Conservation (phyloP, 2,329 filamentous ascomycete genomes). For the Colletotrichum sp. region DNA sequence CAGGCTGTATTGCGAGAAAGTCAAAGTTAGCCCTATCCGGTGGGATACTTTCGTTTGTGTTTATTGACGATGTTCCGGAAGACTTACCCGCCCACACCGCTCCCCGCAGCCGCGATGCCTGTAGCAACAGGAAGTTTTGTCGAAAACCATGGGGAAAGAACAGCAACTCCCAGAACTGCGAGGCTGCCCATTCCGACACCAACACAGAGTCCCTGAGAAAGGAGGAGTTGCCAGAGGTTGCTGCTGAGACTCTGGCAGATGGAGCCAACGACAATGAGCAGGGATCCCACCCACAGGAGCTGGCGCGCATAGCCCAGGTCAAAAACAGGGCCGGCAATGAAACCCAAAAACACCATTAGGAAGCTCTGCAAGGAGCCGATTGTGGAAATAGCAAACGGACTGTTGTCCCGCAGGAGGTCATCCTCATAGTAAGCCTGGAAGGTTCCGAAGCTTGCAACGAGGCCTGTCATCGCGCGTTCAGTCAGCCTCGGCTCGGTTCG, state of each 20-base stretch:
- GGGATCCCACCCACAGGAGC: slow-evolving; percentile 42
- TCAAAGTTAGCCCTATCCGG: slow-evolving; percentile 65
- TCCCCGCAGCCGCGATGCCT: slow-evolving; percentile 36
- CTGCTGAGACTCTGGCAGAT: slow-evolving; percentile 47
- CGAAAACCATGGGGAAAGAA: slow-evolving; percentile 39
- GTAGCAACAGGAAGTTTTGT: slow-evolving; percentile 31
- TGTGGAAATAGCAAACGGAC: slow-evolving; percentile 38
- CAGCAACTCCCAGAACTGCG: slow-evolving; percentile 39
- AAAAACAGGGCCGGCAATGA: slow-evolving; percentile 48
- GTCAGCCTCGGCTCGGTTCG: not conserved
- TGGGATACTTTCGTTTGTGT: slow-evolving; percentile 49
- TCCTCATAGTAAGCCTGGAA: slow-evolving; percentile 58
- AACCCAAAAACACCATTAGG: slow-evolving; percentile 46
- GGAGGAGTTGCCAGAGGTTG: slow-evolving; percentile 53
- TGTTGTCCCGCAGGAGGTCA: slow-evolving; percentile 23
- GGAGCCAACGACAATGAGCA: slow-evolving; percentile 50
- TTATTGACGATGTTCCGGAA: slow-evolving; percentile 39
- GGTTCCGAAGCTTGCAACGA: slow-evolving; percentile 49
- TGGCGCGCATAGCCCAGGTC: slow-evolving; percentile 50
- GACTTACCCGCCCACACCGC: slow-evolving; percentile 28
- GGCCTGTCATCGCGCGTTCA: slow-evolving; percentile 30
- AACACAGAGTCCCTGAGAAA: slow-evolving; percentile 48
- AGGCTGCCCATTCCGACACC: slow-evolving; percentile 49
- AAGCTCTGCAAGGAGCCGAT: slow-evolving; percentile 53
- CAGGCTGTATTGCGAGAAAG: slow-evolving; percentile 53